Evolutionary conservation across 352 stramenopile species (phyloP).

Genomic region (Phytophthora brassicae): DNA sequence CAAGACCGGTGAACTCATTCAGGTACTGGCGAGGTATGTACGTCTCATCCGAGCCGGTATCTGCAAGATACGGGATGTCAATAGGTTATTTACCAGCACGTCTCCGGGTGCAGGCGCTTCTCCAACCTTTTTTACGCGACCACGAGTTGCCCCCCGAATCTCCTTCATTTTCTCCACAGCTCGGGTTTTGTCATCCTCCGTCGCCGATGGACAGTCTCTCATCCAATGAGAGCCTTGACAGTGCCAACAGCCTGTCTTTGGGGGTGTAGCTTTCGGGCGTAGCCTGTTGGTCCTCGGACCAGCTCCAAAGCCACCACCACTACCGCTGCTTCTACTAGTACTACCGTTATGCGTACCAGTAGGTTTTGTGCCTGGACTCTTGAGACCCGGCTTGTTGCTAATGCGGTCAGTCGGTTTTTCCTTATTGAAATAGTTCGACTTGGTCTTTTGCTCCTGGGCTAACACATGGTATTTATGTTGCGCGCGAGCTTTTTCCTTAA

Average conservation of each 20-base stretch:
- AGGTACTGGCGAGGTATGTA: neutral
- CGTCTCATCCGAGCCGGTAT: neutral
- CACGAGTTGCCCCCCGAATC: neutral
- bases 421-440: conserved; percentile 4
- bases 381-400: neutral
- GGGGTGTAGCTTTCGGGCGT: neutral
- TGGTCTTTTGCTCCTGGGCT: conserved; percentile 1
- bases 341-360: neutral
- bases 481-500: conserved; percentile 13
- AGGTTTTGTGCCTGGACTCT: neutral
- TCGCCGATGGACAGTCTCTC: conserved; percentile 5
- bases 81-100: conserved; percentile 1
- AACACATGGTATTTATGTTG: conserved; percentile 13
- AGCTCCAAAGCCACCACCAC: too few species aligned
- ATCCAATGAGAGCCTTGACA: conserved; percentile 3
- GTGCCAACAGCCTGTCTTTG: conserved; percentile 5
- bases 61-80: conserved; percentile 1
- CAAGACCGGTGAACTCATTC: neutral
- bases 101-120: neutral
- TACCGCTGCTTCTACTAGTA: neutral
- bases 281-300: too few species aligned
- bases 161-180: conserved; percentile 5
- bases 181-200: neutral
- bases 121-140: neutral
- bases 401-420: neutral